These are phyloP conservation scores for Aristolochia fimbriata DNA, from an alignment of 164 flowering plant genomes.

Conservation along the genomic window DNA sequence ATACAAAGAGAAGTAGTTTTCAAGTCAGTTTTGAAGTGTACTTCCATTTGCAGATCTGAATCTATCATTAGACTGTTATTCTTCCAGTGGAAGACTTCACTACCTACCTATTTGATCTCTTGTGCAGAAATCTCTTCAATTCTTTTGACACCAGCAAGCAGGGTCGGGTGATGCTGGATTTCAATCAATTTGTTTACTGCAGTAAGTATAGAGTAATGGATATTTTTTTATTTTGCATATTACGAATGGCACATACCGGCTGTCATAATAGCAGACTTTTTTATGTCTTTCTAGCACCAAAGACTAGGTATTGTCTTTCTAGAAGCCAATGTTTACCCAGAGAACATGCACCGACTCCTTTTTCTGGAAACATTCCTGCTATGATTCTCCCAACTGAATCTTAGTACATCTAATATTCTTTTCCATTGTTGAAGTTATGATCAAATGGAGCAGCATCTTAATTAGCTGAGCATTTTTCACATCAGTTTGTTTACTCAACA, in stretches of 20 bases:
- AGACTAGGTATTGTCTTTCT: not conserved
- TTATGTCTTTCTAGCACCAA: no score
- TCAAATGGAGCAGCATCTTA: no score
- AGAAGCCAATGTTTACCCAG: not conserved
- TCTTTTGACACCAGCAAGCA: conserved; percentile 75
- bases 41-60: not conserved
- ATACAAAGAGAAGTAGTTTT: not conserved
- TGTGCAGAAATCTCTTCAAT: conserved; percentile 58
- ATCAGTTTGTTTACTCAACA: no score
- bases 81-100: not conserved
- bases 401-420: no score
- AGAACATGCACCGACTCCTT: not conserved
- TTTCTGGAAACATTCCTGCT: no score
- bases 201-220: conserved; percentile 30
- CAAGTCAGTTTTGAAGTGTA: not conserved
- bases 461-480: no score
- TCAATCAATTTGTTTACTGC: conserved; percentile 72
- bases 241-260: no score
- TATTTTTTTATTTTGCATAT: not conserved
- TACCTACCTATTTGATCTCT: not conserved
- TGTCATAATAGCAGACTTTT: no score
- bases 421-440: no score
- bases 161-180: conserved; percentile 72
- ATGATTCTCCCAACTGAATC: no score
- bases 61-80: not conserved